These are phyloP conservation scores for Xerocomellus amylosporus DNA, from an alignment of 768 basidiomycete genomes.

Conservation along the genomic window DNA sequence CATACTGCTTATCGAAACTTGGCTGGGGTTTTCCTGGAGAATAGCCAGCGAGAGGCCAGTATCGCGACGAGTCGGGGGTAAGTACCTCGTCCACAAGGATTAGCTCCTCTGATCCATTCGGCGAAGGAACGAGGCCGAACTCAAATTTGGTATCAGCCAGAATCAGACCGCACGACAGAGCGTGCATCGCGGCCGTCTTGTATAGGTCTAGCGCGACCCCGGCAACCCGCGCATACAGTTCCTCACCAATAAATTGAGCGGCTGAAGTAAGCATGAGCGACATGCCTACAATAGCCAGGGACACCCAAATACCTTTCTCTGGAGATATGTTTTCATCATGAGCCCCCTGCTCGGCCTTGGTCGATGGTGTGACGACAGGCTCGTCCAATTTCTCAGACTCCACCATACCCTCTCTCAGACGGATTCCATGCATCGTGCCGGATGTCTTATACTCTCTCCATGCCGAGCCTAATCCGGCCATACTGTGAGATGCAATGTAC, in stretches of 20 bases:
- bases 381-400: conserved; percentile 81
- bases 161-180: conserved; percentile 75
- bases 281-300: neutral
- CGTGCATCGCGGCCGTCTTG: conserved; percentile 70
- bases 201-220: conserved; percentile 62
- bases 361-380: conserved; percentile 93
- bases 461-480: conserved; percentile 70
- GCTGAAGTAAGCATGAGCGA: conserved; percentile 41
- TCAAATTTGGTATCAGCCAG: conserved; percentile 99
- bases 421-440: conserved; percentile 85
- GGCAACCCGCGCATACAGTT: conserved; percentile 62
- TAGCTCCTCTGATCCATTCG: conserved; percentile 43
- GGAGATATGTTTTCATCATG: conserved; percentile 98
- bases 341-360: conserved; percentile 89
- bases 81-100: conserved; percentile 96
- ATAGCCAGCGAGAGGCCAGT: conserved; percentile 86
- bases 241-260: conserved; percentile 60
- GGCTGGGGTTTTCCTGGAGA: conserved; percentile 71
- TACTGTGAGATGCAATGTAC: conserved; percentile 5
- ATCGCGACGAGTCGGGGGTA: conserved; percentile 95
- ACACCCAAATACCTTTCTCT: conserved; percentile 52
- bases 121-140: conserved; percentile 73
- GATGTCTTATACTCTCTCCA: conserved; percentile 91
- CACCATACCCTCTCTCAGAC: conserved; percentile 67
- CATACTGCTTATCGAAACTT: conserved; percentile 96